Evolutionary conservation across 441 rosid species (phyloP).

Genomic region (Bocquillonia castaneifolia): DNA sequence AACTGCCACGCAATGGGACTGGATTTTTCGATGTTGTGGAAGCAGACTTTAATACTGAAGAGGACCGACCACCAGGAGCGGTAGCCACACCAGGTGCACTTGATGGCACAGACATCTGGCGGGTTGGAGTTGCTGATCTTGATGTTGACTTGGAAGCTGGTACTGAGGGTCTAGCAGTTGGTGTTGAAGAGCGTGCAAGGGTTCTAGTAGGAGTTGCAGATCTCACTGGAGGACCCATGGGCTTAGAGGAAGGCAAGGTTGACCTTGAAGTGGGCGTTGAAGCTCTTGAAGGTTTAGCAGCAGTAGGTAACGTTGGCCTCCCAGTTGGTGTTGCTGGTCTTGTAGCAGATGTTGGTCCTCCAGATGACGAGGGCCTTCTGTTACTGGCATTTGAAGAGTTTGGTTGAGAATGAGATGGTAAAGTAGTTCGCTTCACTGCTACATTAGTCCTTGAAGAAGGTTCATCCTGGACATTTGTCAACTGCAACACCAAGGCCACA

Average conservation of each 20-base stretch:
- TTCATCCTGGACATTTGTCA: constrained; percentile 55
- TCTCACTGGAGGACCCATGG: constrained; percentile 36
- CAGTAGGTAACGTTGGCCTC: constrained; percentile 33
- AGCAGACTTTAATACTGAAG: constrained; percentile 49
- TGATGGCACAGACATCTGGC: constrained; percentile 30
- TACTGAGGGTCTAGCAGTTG: constrained; percentile 41
- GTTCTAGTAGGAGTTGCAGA: constrained; percentile 49
- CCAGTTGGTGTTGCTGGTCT: constrained; percentile 61
- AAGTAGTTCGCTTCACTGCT: constrained; percentile 27
- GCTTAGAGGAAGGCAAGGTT: constrained; percentile 41
- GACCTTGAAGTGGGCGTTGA: constrained; percentile 56
- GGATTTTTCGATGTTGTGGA: constrained; percentile 33
- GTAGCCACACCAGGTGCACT: constrained; percentile 34
- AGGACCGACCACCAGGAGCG: constrained; percentile 36
- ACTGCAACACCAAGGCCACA: constrained; percentile 40
- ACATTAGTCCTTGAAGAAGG: constrained; percentile 36
- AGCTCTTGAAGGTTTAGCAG: constrained; percentile 46
- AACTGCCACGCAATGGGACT: constrained; percentile 39
- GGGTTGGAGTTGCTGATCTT: constrained; percentile 44
- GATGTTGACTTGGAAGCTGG: constrained; percentile 33
- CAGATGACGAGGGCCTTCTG: constrained; percentile 57
- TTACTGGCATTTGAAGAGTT: constrained; percentile 32
- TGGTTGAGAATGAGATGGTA: constrained; percentile 24
- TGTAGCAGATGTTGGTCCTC: constrained; percentile 30
- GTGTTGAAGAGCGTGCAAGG: constrained; percentile 48